A percentile compares a stretch with the other conserved stretches of the same genome.
phyloP scores from a whole-genome alignment of 140 eudicot genomes.

The Oenanthe javanica region DNA sequence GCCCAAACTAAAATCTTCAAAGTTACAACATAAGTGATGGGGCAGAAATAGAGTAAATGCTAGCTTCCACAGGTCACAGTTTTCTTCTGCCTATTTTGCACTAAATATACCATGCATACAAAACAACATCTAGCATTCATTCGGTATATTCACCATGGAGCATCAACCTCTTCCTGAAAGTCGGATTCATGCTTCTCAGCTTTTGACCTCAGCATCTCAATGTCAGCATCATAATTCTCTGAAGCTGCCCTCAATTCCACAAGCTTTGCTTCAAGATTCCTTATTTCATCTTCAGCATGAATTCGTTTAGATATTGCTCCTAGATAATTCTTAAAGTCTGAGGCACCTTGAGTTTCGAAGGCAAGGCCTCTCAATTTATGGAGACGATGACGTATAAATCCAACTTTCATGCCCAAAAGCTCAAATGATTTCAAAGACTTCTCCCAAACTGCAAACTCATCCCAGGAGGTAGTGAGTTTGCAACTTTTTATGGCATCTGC shows the following conservation, averaged over 20 bases:
- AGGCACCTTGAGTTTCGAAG: slow-evolving; percentile 37
- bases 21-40: not conserved
- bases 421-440: slow-evolving; percentile 54
- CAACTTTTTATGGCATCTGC: slow-evolving; percentile 52
- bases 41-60: not conserved
- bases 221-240: slow-evolving; percentile 22
- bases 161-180: slow-evolving; percentile 58
- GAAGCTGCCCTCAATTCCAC: slow-evolving; percentile 41
- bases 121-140: too few species aligned
- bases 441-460: slow-evolving; percentile 58
- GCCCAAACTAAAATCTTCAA: not conserved
- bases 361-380: slow-evolving; percentile 26
- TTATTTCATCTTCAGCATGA: slow-evolving; percentile 26
- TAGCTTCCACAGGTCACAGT: not conserved
- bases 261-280: slow-evolving; percentile 41
- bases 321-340: slow-evolving; percentile 26
- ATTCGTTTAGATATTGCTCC: slow-evolving; percentile 36
- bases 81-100: not conserved
- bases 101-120: not conserved
- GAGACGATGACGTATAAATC: slow-evolving; percentile 50
- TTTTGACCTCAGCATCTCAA: slow-evolving; percentile 31
- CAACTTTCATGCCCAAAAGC: slow-evolving; percentile 69
- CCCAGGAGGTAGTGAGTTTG: slow-evolving; percentile 37
- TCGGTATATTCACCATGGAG: slow-evolving; percentile 41
- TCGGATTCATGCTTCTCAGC: slow-evolving; percentile 34